Evolutionary conservation across 352 stramenopile species (phyloP), one percentile per base, ranked within the genome.

Genomic region (Pythium oligandrum): DNA sequence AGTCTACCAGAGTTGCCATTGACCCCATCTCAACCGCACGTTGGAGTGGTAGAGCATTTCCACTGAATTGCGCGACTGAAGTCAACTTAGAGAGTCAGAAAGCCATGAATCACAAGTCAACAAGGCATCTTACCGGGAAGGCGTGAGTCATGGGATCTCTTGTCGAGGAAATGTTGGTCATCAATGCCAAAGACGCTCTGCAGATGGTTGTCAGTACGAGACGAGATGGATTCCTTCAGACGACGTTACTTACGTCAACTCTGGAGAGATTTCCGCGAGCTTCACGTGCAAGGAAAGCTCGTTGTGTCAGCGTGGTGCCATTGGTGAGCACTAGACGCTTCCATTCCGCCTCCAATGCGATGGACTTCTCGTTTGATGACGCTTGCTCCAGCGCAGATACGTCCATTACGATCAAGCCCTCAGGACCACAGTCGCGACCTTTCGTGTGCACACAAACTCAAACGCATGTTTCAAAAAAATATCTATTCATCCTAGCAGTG

Each of bases 11-110:
- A 0, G 51, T 47, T n/a, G 17, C 32, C 11, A 65, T 4, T 4
- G 82, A 67, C 2, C 80, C 80, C n/a, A 87, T 42, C 51, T 77
- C 71, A 8, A 87, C 56, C 0, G 78, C 73, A n/a, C 78, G 73
- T 51, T 86, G 73, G 36, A 88, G 49, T 33, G 59, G 60, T 17
- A 85, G 32, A 10, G 68, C 52, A 5, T 60, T 51, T 0, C 71
- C 69, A 26, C 71, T 84, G 3, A 52, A 57, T 44, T 83, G 71
- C 0, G 66, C 63, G 36, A 46, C 59, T 68, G 59, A 11, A 31
- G 35, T 2, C 8, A 44, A 33, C 7, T 10, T 38, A 10, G 45
- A 26, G 26, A 10, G 12, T 26, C 54, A 6, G 6, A 38, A 17
- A 42, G 7, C 1, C 30, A 53, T 43, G 9, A 26, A 26, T 26